phyloP scores from a whole-genome alignment of 495 filamentous ascomycete species.

The Aspergillus nidulans region DNA sequence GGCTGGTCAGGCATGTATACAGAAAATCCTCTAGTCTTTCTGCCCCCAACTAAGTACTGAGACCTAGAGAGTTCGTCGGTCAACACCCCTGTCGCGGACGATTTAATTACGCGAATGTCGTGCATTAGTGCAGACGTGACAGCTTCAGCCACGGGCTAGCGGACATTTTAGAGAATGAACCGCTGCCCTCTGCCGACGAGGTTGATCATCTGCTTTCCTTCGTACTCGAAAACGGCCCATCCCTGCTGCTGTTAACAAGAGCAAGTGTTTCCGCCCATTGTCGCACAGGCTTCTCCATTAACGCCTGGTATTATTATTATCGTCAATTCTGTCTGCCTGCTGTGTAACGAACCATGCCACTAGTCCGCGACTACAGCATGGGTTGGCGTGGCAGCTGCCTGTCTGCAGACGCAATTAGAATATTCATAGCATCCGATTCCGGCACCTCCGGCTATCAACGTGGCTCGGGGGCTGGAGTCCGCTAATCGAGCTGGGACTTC shows the following conservation, averaged over 20 bases:
- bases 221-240: background rate
- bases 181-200: too few relatives aligned
- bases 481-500: too few relatives aligned
- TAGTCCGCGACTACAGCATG: background rate
- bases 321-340: background rate
- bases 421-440: background rate
- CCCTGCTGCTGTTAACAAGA: background rate
- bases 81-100: background rate
- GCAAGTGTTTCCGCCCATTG: background rate
- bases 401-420: background rate
- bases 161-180: too few relatives aligned
- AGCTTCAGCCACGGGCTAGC: background rate
- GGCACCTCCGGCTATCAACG: background rate
- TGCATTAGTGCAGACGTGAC: background rate
- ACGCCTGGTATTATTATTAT: background rate
- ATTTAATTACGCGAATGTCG: background rate
- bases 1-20: background rate
- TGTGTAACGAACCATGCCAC: background rate
- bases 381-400: background rate
- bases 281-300: background rate
- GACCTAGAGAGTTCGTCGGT: background rate
- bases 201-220: too few relatives aligned
- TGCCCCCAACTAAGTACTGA: too few relatives aligned
- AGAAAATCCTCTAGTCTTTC: background rate
- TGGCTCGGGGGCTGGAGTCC: background rate